Evolutionary conservation across 1,284 basidiomycete genomes (phyloP).

Genomic region (Leccinum colubrinum): DNA sequence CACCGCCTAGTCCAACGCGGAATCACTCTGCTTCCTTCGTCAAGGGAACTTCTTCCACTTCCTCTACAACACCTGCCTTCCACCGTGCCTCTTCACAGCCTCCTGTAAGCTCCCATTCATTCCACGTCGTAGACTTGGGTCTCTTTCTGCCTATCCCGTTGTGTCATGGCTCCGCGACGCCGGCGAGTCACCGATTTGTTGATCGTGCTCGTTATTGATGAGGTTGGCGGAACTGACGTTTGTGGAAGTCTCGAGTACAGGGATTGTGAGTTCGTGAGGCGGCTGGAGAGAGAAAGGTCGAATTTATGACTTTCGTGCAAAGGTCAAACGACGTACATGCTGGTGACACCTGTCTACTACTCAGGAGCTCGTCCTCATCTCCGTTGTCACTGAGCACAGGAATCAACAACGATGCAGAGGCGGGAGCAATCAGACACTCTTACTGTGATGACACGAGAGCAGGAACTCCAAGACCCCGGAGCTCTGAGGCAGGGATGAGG

Average conservation of each 20-base stretch:
- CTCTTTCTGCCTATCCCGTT: conserved; percentile 6
- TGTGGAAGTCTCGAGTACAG: conserved; percentile 38
- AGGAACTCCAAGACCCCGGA: conserved; percentile 27
- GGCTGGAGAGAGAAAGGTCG: conserved; percentile 24
- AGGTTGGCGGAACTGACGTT: conserved; percentile 45
- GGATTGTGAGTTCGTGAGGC: conserved; percentile 40
- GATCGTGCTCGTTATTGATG: conserved; percentile 15
- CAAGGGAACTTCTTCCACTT: conserved; percentile 1
- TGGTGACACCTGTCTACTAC: conserved; percentile 73
- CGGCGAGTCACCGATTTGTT: conserved; percentile 8
- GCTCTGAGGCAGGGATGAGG: conserved; percentile 30
- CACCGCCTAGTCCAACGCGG: conserved; percentile 19
- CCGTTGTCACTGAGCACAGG: conserved; percentile 31
- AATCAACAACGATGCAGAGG: not conserved
- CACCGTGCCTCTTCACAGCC: conserved; percentile 26
- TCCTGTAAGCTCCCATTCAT: conserved; percentile 38
- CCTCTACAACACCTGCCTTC: conserved; percentile 17
- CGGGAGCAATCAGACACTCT: conserved; percentile 4
- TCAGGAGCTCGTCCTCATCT: conserved; percentile 65
- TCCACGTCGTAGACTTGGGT: conserved; percentile 50
- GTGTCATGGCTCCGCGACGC: not conserved
- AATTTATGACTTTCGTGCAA: conserved; percentile 6
- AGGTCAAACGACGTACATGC: conserved; percentile 44
- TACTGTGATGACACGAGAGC: conserved; percentile 30
- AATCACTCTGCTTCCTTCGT: conserved; percentile 5